Conservation (phyloP, 495 filamentous ascomycete genomes). For the Xylaria palmicola region DNA sequence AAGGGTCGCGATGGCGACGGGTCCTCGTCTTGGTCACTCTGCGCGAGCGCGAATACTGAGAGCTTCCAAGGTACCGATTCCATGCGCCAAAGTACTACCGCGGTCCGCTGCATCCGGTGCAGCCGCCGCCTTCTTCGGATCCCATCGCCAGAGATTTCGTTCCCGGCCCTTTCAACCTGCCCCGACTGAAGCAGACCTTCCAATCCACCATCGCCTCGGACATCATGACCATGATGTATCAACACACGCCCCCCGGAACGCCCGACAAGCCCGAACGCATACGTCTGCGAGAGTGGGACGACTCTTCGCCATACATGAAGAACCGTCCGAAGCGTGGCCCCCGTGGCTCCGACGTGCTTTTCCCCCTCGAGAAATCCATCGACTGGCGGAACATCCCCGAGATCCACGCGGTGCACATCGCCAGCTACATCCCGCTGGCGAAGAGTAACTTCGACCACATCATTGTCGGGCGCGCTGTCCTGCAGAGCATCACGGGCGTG, state of each 20-base stretch:
- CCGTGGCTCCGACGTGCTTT: constrained; percentile 62
- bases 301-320: constrained; percentile 87
- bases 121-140: constrained; percentile 77
- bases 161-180: constrained; percentile 90
- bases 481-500: constrained; percentile 85
- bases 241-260: constrained; percentile 73
- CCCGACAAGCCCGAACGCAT: constrained; percentile 58
- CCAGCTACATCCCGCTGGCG: constrained; percentile 65
- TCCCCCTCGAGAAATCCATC: constrained; percentile 71
- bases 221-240: constrained; percentile 84
- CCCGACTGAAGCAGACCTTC: constrained; percentile 88
- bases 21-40: neutral
- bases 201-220: constrained; percentile 83
- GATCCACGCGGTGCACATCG: constrained; percentile 75
- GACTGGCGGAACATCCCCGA: constrained; percentile 83
- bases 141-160: constrained; percentile 83
- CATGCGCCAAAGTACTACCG: constrained; percentile 90
- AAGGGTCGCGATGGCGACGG: neutral
- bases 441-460: constrained; percentile 64
- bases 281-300: constrained; percentile 84
- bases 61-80: constrained; percentile 74
- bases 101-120: constrained; percentile 88
- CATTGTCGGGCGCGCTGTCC: constrained; percentile 74
- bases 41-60: constrained; percentile 13
- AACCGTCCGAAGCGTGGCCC: constrained; percentile 83